These are phyloP conservation scores for Elaphomyces granulatus DNA, from an alignment of 495 filamentous ascomycete genomes.

Conservation along the genomic window DNA sequence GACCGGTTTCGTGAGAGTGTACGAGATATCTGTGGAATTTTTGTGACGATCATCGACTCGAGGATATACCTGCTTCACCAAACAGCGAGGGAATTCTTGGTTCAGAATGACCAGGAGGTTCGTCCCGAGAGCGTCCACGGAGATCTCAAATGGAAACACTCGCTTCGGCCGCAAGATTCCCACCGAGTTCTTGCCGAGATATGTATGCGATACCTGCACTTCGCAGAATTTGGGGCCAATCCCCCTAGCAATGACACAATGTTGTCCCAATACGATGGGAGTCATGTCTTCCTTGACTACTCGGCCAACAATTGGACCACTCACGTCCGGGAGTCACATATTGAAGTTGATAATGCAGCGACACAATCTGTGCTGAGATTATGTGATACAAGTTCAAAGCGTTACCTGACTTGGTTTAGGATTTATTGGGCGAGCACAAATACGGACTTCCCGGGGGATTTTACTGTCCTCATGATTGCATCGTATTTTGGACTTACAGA, in stretches of 20 bases:
- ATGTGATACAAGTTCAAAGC: slow-evolving; percentile 3
- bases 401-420: neutral
- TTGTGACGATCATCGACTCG: slow-evolving; percentile 24
- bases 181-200: slow-evolving; percentile 11
- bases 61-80: slow-evolving; percentile 25
- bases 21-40: slow-evolving; percentile 24
- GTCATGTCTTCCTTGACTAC: slow-evolving; percentile 16
- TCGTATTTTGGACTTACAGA: slow-evolving; percentile 5
- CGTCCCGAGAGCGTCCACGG: neutral
- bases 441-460: slow-evolving; percentile 4
- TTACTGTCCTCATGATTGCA: slow-evolving; percentile 6
- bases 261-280: neutral
- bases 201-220: slow-evolving; percentile 13
- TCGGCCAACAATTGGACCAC: slow-evolving; percentile 15
- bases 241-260: neutral
- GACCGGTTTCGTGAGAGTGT: slow-evolving; percentile 11
- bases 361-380: slow-evolving; percentile 6
- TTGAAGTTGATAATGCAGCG: slow-evolving; percentile 6
- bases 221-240: neutral
- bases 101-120: slow-evolving; percentile 1
- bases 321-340: slow-evolving; percentile 12
- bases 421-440: neutral
- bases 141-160: slow-evolving; percentile 4
- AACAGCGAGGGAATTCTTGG: slow-evolving; percentile 20
- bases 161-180: slow-evolving; percentile 4